Evolutionary conservation across 2,329 filamentous ascomycete species (phyloP).

Genomic region (Bipolaris victoriae): DNA sequence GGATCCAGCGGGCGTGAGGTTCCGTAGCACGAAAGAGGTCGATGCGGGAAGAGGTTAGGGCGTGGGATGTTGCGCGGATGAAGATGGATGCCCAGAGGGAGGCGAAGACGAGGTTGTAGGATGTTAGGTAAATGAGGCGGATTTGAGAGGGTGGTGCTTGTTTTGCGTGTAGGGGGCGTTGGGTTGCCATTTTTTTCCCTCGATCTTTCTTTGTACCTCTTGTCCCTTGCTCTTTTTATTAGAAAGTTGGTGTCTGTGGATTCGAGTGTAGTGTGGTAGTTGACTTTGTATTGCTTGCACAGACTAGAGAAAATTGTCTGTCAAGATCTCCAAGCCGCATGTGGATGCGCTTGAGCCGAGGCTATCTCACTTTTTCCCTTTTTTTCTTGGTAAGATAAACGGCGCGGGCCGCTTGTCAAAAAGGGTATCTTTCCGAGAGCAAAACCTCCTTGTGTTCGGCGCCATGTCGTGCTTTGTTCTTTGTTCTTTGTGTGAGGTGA

Average conservation of each 20-base stretch:
- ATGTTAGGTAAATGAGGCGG: constrained; percentile 28
- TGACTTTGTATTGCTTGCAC: too few relatives aligned
- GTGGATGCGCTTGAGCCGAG: constrained; percentile 13
- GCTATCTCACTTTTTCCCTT: not conserved
- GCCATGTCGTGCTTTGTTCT: too few relatives aligned
- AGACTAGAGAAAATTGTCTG: not conserved
- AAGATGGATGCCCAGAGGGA: constrained; percentile 26
- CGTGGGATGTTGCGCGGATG: constrained; percentile 5
- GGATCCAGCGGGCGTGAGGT: constrained; percentile 25
- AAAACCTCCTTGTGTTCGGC: too few relatives aligned
- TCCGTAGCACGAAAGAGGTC: constrained; percentile 24
- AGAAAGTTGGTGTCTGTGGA: too few relatives aligned
- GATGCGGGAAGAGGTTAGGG: not conserved
- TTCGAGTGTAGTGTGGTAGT: too few relatives aligned
- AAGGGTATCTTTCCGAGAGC: not conserved
- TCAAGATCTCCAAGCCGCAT: constrained; percentile 8
- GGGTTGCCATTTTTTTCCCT: not conserved
- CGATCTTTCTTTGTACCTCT: not conserved
- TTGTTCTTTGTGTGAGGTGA: too few relatives aligned
- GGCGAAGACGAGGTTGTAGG: constrained; percentile 31
- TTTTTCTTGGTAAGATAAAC: not conserved
- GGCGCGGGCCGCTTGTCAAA: not conserved
- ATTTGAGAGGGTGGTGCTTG: not conserved
- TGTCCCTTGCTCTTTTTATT: not conserved
- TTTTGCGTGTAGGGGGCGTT: not conserved